Conservation (phyloP, 768 basidiomycete genomes). For the Agrocybe pediades region DNA sequence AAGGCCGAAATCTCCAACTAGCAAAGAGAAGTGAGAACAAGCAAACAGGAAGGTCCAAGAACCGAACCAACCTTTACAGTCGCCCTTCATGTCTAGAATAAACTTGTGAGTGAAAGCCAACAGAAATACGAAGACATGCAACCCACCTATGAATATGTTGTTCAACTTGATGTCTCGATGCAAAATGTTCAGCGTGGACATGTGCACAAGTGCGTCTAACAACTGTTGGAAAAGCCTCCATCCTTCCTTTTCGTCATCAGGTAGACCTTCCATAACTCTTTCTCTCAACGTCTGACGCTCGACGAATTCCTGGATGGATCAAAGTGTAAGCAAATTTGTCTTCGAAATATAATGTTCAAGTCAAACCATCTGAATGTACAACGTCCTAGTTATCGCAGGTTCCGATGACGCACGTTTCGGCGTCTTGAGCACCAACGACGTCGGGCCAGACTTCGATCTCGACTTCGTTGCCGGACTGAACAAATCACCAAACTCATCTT, state of each 20-base stretch:
- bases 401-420: slow-evolving; percentile 19
- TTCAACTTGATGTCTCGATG: slow-evolving; percentile 91
- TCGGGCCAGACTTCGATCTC: slow-evolving; percentile 10
- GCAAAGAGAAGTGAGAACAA: slow-evolving; percentile 5
- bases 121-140: background rate
- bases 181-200: slow-evolving; percentile 85
- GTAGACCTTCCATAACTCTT: slow-evolving; percentile 78
- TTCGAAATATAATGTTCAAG: background rate
- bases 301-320: slow-evolving; percentile 70
- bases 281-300: slow-evolving; percentile 90
- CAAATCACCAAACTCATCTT: slow-evolving; percentile 39
- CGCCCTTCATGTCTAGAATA: slow-evolving; percentile 72
- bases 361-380: slow-evolving; percentile 93
- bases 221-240: slow-evolving; percentile 93
- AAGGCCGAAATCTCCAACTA: slow-evolving; percentile 92
- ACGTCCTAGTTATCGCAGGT: slow-evolving; percentile 50
- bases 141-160: slow-evolving; percentile 96
- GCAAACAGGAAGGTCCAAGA: background rate
- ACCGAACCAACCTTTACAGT: slow-evolving; percentile 65
- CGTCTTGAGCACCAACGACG: slow-evolving; percentile 17
- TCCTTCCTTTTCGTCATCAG: slow-evolving; percentile 67
- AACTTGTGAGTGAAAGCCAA: background rate
- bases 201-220: slow-evolving; percentile 86
- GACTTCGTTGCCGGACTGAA: slow-evolving; percentile 16
- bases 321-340: background rate